These are phyloP conservation scores for Claviceps fusiformis DNA, from an alignment of 2,329 filamentous ascomycete genomes.

Conservation along the genomic window DNA sequence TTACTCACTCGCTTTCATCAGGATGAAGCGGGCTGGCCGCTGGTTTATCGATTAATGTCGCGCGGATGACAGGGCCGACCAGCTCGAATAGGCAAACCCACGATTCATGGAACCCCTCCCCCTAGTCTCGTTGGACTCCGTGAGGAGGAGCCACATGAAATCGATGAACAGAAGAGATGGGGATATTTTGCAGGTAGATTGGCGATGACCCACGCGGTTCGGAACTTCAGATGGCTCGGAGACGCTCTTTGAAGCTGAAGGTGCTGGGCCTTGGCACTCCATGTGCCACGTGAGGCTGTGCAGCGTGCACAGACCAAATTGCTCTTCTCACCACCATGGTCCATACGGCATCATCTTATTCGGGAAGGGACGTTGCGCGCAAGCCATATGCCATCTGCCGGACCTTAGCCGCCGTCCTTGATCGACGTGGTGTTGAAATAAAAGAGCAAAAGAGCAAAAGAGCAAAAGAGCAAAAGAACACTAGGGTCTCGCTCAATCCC, in stretches of 20 bases:
- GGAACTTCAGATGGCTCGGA: neutral
- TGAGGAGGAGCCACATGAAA: slow-evolving; percentile 10
- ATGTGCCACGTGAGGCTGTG: slow-evolving; percentile 12
- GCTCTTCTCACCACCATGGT: neutral
- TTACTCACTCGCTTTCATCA: neutral
- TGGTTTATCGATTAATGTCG: neutral
- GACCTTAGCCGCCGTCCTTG: neutral
- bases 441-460: no score
- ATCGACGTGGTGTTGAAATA: no score
- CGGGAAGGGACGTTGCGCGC: neutral
- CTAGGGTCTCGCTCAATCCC: no score
- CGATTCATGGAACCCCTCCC: slow-evolving; percentile 11
- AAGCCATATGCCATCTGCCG: neutral
- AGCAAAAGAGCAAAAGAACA: no score
- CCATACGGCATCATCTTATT: no score
- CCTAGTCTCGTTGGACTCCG: slow-evolving; percentile 10
- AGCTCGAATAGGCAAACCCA: neutral
- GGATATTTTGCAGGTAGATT: neutral
- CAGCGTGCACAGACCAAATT: slow-evolving; percentile 11
- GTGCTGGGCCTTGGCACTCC: neutral
- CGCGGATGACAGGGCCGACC: neutral
- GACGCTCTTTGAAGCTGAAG: slow-evolving; percentile 5
- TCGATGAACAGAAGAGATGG: neutral
- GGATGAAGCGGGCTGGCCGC: neutral
- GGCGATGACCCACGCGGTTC: neutral